Conservation (phyloP, 2,329 filamentous ascomycete species). For the Ceratocystis harringtonii region DNA sequence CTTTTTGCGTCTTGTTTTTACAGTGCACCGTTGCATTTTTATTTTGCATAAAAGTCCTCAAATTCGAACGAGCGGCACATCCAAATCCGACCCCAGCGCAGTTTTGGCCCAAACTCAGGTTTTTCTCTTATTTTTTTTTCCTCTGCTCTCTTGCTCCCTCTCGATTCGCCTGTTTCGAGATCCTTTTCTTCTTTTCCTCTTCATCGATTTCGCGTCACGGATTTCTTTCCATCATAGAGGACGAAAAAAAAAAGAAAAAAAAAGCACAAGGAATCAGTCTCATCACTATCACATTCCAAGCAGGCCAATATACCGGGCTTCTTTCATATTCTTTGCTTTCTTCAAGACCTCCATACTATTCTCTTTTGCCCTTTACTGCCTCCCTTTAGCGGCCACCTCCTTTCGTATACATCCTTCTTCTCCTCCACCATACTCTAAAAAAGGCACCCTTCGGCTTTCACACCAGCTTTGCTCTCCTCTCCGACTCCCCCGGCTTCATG, state of each 20-base stretch:
- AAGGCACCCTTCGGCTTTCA: too few relatives aligned
- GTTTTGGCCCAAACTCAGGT: conserved; percentile 4
- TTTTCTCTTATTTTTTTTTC: conserved; percentile 1
- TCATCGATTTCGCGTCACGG: neutral
- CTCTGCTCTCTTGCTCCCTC: neutral
- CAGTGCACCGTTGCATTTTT: neutral
- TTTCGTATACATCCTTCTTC: neutral
- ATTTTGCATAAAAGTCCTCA: conserved; percentile 3
- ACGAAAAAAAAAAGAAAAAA: neutral
- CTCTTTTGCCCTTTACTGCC: neutral
- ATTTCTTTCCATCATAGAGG: neutral
- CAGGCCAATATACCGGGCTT: neutral
- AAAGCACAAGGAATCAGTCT: neutral
- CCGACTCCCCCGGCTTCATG: conserved; percentile 33
- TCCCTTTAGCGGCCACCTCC: neutral
- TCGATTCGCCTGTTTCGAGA: neutral
- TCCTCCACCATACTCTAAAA: neutral
- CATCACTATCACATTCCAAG: neutral
- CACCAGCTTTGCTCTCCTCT: neutral
- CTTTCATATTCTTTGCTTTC: neutral
- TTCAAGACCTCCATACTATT: neutral
- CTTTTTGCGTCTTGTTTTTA: neutral
- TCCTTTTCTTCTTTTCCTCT: neutral
- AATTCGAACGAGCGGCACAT: conserved; percentile 7
- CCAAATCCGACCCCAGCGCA: conserved; percentile 5